phyloP scores from a whole-genome alignment of 768 basidiomycete species.

The Omphalotus guepiniiformis region DNA sequence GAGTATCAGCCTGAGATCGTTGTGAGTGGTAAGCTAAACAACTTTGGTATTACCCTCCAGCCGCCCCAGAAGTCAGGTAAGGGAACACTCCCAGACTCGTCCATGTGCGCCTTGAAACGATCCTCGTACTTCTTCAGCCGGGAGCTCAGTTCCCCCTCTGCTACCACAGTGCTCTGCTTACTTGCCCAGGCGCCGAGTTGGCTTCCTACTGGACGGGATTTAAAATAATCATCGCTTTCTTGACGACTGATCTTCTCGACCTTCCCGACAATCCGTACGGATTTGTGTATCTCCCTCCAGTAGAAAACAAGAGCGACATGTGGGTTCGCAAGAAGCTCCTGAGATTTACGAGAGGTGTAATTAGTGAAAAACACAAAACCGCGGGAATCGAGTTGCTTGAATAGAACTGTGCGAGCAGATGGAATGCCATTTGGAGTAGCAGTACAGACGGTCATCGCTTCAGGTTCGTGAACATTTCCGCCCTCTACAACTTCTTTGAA shows the following conservation, averaged over 20 bases:
- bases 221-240: slow-evolving; percentile 84
- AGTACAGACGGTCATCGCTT: slow-evolving; percentile 82
- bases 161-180: slow-evolving; percentile 76
- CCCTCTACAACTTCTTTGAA: slow-evolving; percentile 60
- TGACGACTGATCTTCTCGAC: slow-evolving; percentile 72
- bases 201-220: slow-evolving; percentile 76
- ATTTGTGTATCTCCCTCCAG: slow-evolving; percentile 81
- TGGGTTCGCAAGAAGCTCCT: slow-evolving; percentile 73
- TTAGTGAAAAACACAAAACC: slow-evolving; percentile 99
- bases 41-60: slow-evolving; percentile 92
- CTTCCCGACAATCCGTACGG: slow-evolving; percentile 79
- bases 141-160: slow-evolving; percentile 62
- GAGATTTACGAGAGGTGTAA: slow-evolving; percentile 89
- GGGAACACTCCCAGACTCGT: slow-evolving; percentile 51
- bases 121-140: slow-evolving; percentile 56
- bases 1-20: neutral
- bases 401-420: slow-evolving; percentile 83
- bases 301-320: slow-evolving; percentile 84
- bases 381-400: slow-evolving; percentile 82
- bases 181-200: slow-evolving; percentile 93
- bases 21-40: slow-evolving; percentile 24
- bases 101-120: slow-evolving; percentile 47
- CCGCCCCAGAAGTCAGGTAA: slow-evolving; percentile 95
- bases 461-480: slow-evolving; percentile 75
- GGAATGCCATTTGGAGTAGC: slow-evolving; percentile 71